These are phyloP conservation scores for Dothistroma pini DNA, from an alignment of 2,329 filamentous ascomycete genomes.

Conservation along the genomic window DNA sequence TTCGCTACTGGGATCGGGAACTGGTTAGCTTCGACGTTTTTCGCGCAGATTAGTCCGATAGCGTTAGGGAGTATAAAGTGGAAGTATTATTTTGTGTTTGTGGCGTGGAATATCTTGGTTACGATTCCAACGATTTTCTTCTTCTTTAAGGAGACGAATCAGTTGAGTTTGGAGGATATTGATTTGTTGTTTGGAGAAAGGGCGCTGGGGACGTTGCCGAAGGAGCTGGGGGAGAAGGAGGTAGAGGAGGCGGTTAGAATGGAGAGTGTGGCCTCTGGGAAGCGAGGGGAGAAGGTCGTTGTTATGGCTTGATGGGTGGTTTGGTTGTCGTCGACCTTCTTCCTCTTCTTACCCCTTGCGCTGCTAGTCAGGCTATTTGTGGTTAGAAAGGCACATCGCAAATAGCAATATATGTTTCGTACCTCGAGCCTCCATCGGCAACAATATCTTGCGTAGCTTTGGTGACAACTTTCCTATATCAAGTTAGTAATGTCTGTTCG, in stretches of 20 bases:
- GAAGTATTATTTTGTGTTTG: slow-evolving; percentile 35
- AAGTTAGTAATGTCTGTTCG: too few species aligned
- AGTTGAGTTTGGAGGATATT: slow-evolving; percentile 55
- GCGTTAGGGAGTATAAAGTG: slow-evolving; percentile 26
- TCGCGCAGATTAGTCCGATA: slow-evolving; percentile 54
- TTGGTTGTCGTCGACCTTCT: too few species aligned
- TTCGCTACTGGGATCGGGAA: slow-evolving; percentile 58
- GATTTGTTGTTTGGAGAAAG: slow-evolving; percentile 55
- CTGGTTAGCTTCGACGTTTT: slow-evolving; percentile 58
- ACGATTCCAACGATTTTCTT: slow-evolving; percentile 49
- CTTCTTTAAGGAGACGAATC: slow-evolving; percentile 54
- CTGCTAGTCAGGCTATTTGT: too few species aligned
- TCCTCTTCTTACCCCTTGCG: too few species aligned
- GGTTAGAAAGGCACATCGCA: too few species aligned
- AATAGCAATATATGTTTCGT: too few species aligned
- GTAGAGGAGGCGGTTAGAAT: slow-evolving; percentile 28
- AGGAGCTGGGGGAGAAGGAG: slow-evolving; percentile 40
- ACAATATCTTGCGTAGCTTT: too few species aligned
- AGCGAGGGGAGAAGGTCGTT: slow-evolving; percentile 13
- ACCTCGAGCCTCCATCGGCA: too few species aligned
- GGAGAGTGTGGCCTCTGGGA: slow-evolving; percentile 15
- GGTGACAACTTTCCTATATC: too few species aligned
- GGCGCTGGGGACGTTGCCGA: slow-evolving; percentile 46
- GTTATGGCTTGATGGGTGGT: not conserved
- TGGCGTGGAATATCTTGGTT: slow-evolving; percentile 47